phyloP scores from a whole-genome alignment of 1,139 yeast genomes.

The Maudiozyma humilis region DNA sequence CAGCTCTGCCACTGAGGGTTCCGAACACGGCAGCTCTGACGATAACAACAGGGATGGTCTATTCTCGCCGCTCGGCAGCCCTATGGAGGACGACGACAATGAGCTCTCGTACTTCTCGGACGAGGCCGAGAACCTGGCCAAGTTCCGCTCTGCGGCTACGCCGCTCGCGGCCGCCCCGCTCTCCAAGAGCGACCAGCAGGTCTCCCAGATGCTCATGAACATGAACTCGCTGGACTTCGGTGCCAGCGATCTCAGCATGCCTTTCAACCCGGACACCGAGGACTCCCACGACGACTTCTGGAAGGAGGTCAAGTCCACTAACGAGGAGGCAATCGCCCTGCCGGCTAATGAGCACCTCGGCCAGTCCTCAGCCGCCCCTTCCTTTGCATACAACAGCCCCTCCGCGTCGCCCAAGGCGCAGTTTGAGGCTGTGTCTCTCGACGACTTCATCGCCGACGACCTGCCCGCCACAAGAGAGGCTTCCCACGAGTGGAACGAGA shows the following conservation, averaged over 20 bases:
- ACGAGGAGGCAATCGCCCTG: slow-evolving; percentile 16
- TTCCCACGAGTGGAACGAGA: slow-evolving; percentile 5
- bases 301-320: slow-evolving; percentile 25
- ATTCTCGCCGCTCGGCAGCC: slow-evolving; percentile 11
- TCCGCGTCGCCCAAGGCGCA: slow-evolving; percentile 12
- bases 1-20: slow-evolving; percentile 3
- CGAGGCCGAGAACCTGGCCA: slow-evolving; percentile 3
- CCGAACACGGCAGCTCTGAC: slow-evolving; percentile 5
- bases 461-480: slow-evolving; percentile 7
- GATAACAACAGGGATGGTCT: slow-evolving; percentile 9
- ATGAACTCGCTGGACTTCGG: slow-evolving; percentile 5
- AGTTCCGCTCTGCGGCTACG: slow-evolving; percentile 2
- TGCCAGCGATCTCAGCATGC: not conserved
- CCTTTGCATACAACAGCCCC: slow-evolving; percentile 16
- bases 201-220: slow-evolving; percentile 8
- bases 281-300: slow-evolving; percentile 22
- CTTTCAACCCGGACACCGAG: not conserved
- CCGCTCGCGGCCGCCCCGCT: not conserved
- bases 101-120: slow-evolving; percentile 5
- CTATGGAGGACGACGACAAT: slow-evolving; percentile 6
- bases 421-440: slow-evolving; percentile 7
- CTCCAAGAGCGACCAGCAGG: slow-evolving; percentile 8
- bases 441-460: slow-evolving; percentile 19
- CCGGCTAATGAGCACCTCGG: not conserved
- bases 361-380: not conserved